phyloP scores from a whole-genome alignment of 441 rosid genomes.

The Euphorbia schlechtendalii region DNA sequence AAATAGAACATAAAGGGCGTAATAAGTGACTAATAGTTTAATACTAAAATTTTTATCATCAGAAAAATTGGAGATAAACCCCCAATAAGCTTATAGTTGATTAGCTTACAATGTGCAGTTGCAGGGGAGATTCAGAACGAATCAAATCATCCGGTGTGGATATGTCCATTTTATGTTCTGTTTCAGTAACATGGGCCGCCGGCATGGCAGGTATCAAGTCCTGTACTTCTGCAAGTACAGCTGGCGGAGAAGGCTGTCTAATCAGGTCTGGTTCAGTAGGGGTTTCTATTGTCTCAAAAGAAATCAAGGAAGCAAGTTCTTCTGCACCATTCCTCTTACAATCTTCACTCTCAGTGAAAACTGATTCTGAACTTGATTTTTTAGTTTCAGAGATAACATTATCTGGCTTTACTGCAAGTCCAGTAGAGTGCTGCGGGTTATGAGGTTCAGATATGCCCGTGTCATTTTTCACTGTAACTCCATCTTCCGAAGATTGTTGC shows the following conservation, averaged over 20 bases:
- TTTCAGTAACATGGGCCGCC: constrained; percentile 42
- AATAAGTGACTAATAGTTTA: background rate
- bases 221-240: constrained; percentile 88
- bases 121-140: constrained; percentile 64
- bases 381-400: constrained; percentile 32
- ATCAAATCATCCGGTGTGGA: constrained; percentile 47
- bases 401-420: constrained; percentile 33
- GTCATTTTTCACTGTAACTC: constrained; percentile 32
- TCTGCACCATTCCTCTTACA: constrained; percentile 33
- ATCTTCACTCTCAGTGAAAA: constrained; percentile 22
- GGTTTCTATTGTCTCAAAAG: constrained; percentile 67
- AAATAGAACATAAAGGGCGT: background rate
- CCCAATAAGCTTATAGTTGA: constrained; percentile 9
- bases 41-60: background rate
- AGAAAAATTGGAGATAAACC: constrained; percentile 1
- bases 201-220: constrained; percentile 54
- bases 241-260: constrained; percentile 95
- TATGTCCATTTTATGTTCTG: constrained; percentile 41
- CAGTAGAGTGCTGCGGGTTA: constrained; percentile 34
- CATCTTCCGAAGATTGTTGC: constrained; percentile 36
- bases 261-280: constrained; percentile 35
- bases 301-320: constrained; percentile 72
- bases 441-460: constrained; percentile 28
- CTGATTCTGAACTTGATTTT: constrained; percentile 33
- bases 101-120: constrained; percentile 83